These are phyloP conservation scores for Pulveroboletus sp. DNA, from an alignment of 768 basidiomycete species.

Conservation along the genomic window DNA sequence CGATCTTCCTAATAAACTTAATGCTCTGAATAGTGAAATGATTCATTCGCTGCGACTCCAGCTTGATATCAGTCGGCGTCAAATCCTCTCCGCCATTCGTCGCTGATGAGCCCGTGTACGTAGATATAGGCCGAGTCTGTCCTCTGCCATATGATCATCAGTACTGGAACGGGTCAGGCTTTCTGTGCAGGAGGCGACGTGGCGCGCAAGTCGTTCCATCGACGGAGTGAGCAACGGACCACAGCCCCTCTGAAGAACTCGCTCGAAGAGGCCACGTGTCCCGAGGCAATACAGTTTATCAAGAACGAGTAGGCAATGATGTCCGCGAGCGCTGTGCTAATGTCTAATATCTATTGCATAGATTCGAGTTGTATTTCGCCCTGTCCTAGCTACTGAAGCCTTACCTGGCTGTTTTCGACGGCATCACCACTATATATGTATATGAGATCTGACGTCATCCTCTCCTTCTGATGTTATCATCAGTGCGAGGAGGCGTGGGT, in stretches of 20 bases:
- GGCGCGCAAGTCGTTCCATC: constrained; percentile 50
- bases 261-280: constrained; percentile 44
- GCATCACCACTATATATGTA: constrained; percentile 71
- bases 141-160: constrained; percentile 67
- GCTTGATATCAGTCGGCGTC: constrained; percentile 55
- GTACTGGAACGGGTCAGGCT: constrained; percentile 63
- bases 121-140: constrained; percentile 75
- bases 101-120: constrained; percentile 1
- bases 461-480: constrained; percentile 1
- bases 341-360: constrained; percentile 27
- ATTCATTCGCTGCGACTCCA: constrained; percentile 63
- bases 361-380: constrained; percentile 77
- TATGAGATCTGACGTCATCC: constrained; percentile 6
- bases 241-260: constrained; percentile 56
- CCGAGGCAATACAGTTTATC: constrained; percentile 80
- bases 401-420: constrained; percentile 89
- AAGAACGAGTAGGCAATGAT: constrained; percentile 66
- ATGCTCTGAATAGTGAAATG: constrained; percentile 80
- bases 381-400: constrained; percentile 72
- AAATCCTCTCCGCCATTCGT: constrained; percentile 1
- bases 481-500: constrained; percentile 96
- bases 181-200: constrained; percentile 98
- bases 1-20: constrained; percentile 75
- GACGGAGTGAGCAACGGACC: constrained; percentile 1
- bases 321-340: constrained; percentile 1